Evolutionary conservation across 2,329 filamentous ascomycete species (phyloP), one percentile per base, ranked within the genome.

Genomic region (Aschersonia sp.): DNA sequence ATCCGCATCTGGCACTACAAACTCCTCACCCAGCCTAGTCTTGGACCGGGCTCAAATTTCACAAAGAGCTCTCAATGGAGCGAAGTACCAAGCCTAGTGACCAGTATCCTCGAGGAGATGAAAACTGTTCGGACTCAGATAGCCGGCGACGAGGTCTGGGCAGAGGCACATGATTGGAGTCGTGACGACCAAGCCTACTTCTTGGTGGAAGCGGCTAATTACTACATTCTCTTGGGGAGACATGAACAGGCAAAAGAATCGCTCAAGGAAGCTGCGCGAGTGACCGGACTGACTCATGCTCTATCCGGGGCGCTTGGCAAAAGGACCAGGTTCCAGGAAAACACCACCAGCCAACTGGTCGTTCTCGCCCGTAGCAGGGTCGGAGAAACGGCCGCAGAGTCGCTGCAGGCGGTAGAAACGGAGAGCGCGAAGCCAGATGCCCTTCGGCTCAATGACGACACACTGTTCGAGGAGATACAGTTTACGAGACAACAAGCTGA

Each of bases 271-370:
- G 89, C 89, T 0, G 76, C 81, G 0, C 66, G 68, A 43, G 66
- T 77, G 38, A 82, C 81, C n/a, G 75, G 78, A 0, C 86, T 98
- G 50, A 72, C 78, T 20, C 97, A 94, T 63, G 84, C 82, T 0
- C 63, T 98, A 48, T 94, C 88, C 0, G 92, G 92, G 40, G 79
- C 86, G 29, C 65, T 98, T 54, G 92, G 92, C 12, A 97, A 89
- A 66, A 72, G 84, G 51, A 94, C 87, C 1, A 84, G 77, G 55
- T 94, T 81, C 49, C 87, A 94, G 62, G 75, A 88, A 58, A 84
- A 80, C 51, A 84, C 82, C 56, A 81, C 81, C 51, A 95, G 88
- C 56, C 92, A 98, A 63, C 73, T 98, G 31, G 85, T 98, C 1
- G 87, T 98, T 2, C 69, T 97, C 31, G 92, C 92, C 1, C 88